Conservation (phyloP, 768 basidiomycete genomes). For the Calocybe gangraenosa region DNA sequence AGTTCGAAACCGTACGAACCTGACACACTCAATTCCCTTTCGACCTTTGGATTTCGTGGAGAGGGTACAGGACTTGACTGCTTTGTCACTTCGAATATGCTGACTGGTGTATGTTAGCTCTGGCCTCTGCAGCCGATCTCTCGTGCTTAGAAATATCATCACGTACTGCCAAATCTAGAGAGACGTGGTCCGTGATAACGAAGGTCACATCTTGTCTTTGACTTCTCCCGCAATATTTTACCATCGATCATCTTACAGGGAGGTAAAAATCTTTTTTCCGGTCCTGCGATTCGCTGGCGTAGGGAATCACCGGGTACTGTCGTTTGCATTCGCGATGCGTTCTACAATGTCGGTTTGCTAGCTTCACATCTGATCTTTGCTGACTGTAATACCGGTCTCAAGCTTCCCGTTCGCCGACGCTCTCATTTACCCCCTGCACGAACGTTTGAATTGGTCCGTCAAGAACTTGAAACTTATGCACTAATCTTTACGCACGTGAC, state of each 20-base stretch:
- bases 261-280: conserved; percentile 62
- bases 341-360: conserved; percentile 66
- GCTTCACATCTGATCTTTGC: not conserved
- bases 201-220: conserved; percentile 45
- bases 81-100: not conserved
- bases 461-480: conserved; percentile 69
- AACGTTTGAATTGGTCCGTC: conserved; percentile 64
- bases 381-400: conserved; percentile 9
- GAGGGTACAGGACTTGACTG: conserved; percentile 58
- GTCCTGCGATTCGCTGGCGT: conserved; percentile 72
- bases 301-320: conserved; percentile 73
- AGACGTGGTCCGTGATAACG: conserved; percentile 73
- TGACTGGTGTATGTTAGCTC: conserved; percentile 40
- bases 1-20: conserved; percentile 68
- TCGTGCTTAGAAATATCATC: conserved; percentile 81
- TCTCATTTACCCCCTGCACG: conserved; percentile 59
- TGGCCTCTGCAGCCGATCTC: conserved; percentile 80
- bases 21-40: conserved; percentile 43
- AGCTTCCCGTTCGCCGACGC: conserved; percentile 80
- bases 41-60: conserved; percentile 88
- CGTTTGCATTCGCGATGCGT: conserved; percentile 83
- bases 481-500: conserved; percentile 67
- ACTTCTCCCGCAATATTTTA: too few species aligned
- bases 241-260: conserved; percentile 36
- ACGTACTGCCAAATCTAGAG: conserved; percentile 54